Percentiles rank a stretch among this genome's conserved stretches.
Conservation (phyloP, 345 rosid species). For the Ceriops decandra region DNA sequence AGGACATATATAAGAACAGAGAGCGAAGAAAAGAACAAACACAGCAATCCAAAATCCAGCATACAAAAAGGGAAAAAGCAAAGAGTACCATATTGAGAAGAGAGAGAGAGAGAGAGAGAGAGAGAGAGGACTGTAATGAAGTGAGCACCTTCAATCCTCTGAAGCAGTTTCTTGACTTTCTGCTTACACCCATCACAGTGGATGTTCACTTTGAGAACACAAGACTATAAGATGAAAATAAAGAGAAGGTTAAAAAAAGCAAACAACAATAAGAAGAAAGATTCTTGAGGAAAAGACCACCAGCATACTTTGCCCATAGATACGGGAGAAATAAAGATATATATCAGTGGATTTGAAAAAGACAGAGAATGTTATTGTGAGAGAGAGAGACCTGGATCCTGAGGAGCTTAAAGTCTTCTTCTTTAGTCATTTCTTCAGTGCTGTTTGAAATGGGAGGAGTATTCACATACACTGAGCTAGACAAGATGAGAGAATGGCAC, state of each 20-base stretch:
- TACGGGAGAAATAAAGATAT: not conserved
- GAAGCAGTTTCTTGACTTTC: slow-evolving; percentile 80
- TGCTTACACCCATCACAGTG: slow-evolving; percentile 86
- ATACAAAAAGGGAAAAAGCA: not conserved
- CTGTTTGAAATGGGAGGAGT: slow-evolving; percentile 24
- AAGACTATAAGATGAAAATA: slow-evolving; percentile 41
- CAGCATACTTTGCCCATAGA: slow-evolving; percentile 8
- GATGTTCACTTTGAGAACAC: slow-evolving; percentile 69
- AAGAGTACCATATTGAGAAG: not conserved
- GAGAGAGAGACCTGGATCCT: slow-evolving; percentile 64
- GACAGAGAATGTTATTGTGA: slow-evolving; percentile 17
- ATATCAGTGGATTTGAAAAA: not conserved
- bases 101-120: not conserved
- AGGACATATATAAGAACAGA: not conserved
- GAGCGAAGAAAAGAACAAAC: not conserved
- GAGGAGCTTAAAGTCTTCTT: slow-evolving; percentile 81
- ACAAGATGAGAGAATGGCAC: not conserved
- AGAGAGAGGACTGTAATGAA: not conserved
- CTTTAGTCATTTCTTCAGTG: slow-evolving; percentile 63
- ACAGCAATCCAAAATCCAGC: not conserved
- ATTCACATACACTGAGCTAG: slow-evolving; percentile 15
- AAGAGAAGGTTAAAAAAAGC: not conserved
- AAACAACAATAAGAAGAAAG: slow-evolving; percentile 15
- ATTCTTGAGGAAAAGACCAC: slow-evolving; percentile 10
- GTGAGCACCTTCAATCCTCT: slow-evolving; percentile 69